Conservation (phyloP, 2,329 filamentous ascomycete species). For the Xylaria sp. region DNA sequence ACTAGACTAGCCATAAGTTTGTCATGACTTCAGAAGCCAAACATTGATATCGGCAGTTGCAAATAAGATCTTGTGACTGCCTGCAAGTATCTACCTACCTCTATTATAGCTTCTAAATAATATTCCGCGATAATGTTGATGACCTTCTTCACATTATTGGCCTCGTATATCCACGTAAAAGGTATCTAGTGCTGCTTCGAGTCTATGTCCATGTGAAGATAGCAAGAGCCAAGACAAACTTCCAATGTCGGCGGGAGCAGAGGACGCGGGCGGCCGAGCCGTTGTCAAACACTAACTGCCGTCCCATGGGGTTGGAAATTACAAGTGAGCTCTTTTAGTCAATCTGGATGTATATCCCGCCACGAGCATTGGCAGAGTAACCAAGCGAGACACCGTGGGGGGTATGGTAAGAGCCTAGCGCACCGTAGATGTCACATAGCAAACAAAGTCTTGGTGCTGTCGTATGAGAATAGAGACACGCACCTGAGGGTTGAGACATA, state of each 20-base stretch:
- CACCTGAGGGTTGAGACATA: slow-evolving; percentile 6
- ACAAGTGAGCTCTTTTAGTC: neutral
- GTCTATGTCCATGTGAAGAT: neutral
- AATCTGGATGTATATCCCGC: neutral
- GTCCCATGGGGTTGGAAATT: slow-evolving; percentile 11
- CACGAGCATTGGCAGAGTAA: slow-evolving; percentile 1
- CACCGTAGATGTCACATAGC: neutral
- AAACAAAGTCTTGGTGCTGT: neutral
- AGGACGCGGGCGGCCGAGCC: slow-evolving; percentile 13
- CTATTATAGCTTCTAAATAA: neutral
- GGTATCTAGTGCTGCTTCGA: neutral
- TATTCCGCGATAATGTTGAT: neutral
- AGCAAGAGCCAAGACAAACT: slow-evolving; percentile 19
- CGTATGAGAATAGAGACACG: slow-evolving; percentile 26
- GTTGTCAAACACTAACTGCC: slow-evolving; percentile 16
- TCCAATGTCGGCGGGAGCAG: neutral
- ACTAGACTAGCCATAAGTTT: neutral
- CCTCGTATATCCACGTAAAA: neutral
- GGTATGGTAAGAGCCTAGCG: neutral
- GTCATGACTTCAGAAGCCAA: neutral
- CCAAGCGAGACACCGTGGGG: neutral
- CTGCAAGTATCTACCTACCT: neutral
- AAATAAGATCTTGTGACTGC: neutral
- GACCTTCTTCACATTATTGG: neutral
- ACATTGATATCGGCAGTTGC: neutral